Base-by-base conservation (phyloP, 768 basidiomycete genomes). In the Tricholoma flavovirens region DNA sequence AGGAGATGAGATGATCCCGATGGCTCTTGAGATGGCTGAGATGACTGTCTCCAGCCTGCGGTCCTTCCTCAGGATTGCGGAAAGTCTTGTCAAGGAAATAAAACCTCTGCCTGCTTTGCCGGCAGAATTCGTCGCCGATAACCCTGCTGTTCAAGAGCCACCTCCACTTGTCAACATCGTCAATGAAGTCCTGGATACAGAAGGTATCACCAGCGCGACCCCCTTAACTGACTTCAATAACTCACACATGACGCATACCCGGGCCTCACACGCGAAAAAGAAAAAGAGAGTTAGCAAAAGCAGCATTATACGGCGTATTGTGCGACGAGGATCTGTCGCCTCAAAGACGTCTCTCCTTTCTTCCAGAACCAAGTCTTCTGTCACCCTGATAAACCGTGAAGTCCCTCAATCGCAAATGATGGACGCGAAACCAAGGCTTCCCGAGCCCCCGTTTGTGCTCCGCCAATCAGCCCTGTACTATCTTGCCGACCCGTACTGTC, bases 1-100 rank as follows among this genome's bases (percentile, higher is more conserved):
- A 36, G 50, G 53, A 21, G 10, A 15, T 9, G 32, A 19, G 32
- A 21, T 15, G 7, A 19, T 48, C 38, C 24, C 15, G 29, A 43
- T 45, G 6, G 56, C 57, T 12, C 17, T 64, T 56, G 65, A 66
- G 30, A 59, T 62, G 35, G 65, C 73, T 11, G 71, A 73, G 10
- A 62, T 65, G 54, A 63, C 61, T 10, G 64, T 75, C 63, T 60
- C 65, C 1, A 64, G 60, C 54, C 63, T 76, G 56, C 71, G 64
- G 55, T 52, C 52, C 10, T 68, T 73, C 53, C 62, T 76, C 50
- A 58, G 58, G 24, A 60, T 64, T 29, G 71, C 67, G 3, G 69
- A 68, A 42, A 59, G 57, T 14, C 64, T 73, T 22, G 58, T 66
- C 30, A 64, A 56, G 2, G 43, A 53, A 8, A 56, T 30, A 9